Conservation (phyloP, 2,329 filamentous ascomycete genomes). For the Claviceps sorghi region DNA sequence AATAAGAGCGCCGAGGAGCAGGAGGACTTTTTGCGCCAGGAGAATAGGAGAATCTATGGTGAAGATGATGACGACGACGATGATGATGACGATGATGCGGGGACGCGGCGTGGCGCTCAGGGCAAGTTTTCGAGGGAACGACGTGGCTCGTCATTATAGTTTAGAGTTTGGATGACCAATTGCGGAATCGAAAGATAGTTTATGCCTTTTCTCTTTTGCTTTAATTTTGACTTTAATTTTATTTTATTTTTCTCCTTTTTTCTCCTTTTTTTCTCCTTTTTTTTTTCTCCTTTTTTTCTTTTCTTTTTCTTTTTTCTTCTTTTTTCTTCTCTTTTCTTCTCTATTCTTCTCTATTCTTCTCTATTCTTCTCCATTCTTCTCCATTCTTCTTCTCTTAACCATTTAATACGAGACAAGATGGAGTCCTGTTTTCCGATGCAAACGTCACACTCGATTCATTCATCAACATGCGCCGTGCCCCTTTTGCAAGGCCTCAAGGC, state of each 20-base stretch:
- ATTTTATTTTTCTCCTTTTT: too few relatives aligned
- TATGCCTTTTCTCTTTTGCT: neutral
- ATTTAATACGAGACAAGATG: too few relatives aligned
- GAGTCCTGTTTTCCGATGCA: too few relatives aligned
- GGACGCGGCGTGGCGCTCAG: neutral
- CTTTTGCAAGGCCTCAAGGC: too few relatives aligned
- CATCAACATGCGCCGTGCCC: too few relatives aligned
- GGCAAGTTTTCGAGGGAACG: neutral
- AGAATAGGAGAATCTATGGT: conserved; percentile 11
- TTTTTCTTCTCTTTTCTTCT: neutral
- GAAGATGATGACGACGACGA: neutral
- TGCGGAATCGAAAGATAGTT: neutral
- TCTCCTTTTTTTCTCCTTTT: too few relatives aligned
- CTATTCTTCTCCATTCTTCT: neutral
- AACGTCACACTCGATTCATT: too few relatives aligned
- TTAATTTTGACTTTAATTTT: too few relatives aligned
- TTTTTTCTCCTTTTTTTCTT: too few relatives aligned
- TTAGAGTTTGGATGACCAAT: neutral
- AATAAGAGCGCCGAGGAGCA: conserved; percentile 47
- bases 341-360: neutral
- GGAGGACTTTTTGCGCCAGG: conserved; percentile 33
- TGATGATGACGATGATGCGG: neutral
- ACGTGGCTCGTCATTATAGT: neutral
- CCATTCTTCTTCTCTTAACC: too few relatives aligned
- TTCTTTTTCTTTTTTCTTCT: too few relatives aligned